Conservation (phyloP, 495 filamentous ascomycete species). For the Penicillium tannophilum region DNA sequence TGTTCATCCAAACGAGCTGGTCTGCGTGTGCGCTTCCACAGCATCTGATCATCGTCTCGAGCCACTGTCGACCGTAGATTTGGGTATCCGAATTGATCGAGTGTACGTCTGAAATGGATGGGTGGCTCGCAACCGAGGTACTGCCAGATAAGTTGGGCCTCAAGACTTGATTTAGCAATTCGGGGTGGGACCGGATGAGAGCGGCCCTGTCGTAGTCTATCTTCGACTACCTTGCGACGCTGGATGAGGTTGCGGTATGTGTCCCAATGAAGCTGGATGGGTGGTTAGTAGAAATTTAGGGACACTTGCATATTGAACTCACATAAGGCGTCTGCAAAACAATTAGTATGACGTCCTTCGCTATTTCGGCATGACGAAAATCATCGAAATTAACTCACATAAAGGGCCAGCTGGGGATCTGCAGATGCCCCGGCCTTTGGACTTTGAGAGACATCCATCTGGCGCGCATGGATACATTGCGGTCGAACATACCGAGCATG, state of each 20-base stretch:
- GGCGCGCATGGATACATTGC: conserved; percentile 38
- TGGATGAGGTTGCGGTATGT: conserved; percentile 61
- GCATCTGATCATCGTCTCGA: conserved; percentile 69
- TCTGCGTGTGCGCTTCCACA: conserved; percentile 67
- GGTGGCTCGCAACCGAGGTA: conserved; percentile 66
- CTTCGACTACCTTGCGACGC: conserved; percentile 59
- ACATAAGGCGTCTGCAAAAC: conserved; percentile 29
- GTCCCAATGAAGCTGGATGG: conserved; percentile 65
- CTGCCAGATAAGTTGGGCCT: conserved; percentile 64
- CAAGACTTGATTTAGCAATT: conserved; percentile 56
- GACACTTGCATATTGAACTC: conserved; percentile 5
- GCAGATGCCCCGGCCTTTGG: conserved; percentile 20
- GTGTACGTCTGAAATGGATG: conserved; percentile 62
- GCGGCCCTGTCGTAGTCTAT: conserved; percentile 56
- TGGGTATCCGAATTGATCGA: conserved; percentile 70
- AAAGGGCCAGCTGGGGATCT: conserved; percentile 42
- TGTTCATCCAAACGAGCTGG: conserved; percentile 32
- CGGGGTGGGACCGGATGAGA: conserved; percentile 57
- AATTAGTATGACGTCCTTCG: not conserved
- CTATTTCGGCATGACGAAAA: too few species aligned
- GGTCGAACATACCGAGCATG: conserved; percentile 49
- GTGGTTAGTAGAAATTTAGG: conserved; percentile 15
- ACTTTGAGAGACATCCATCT: conserved; percentile 32
- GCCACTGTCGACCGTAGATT: conserved; percentile 62
- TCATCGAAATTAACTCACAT: conserved; percentile 34